Base-by-base conservation (phyloP, 140 eudicot genomes). In the Ambrosia hybrid region DNA sequence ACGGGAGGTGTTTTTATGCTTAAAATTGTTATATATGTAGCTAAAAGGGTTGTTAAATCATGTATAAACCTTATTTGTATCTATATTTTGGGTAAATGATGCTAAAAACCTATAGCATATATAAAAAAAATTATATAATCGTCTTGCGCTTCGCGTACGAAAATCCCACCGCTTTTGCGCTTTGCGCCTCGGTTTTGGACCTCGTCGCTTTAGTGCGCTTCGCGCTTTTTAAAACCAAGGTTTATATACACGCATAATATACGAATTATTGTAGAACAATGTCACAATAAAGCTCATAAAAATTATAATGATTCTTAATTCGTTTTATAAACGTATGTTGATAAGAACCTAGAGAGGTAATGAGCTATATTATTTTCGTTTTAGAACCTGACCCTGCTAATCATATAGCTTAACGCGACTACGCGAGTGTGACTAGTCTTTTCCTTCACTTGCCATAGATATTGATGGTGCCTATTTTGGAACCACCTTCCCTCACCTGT, bases 391-490 rank as follows among this genome's bases (percentile, higher is more conserved):
- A 21, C 49, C 49, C 34, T 30, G 30, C 39, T 14, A 59, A 73
- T 45, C 51, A 11, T 43, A 21, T 46, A 52, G 67, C 57, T 73
- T 75, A 52, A 55, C 60, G 71, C 49, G 76, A 76, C 26, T 21
- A 21, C 26, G 26, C 26, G 26, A 21, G 81, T 62, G 65, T 68
- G 72, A 70, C 77, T 52, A 41, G 73, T 65, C 2, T 75, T 78
- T 77, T 80, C 87, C 89, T 89, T 89, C 74, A 92, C 87, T 65
- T 79, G 43, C 67, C 64, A 52, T 79, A 93, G 98, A 90, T 87
- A 87, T 87, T 49, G 98, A 89, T 78, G 93, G 97, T 13, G 96
- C 91, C 13, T 93, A 93, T 74, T 93, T 93, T 45, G 98, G 97
- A 37, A 93, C 98, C 21, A 93, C 97, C 51, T 93, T 93, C 68